Percentiles rank a stretch among this genome's conserved stretches.
These are phyloP conservation scores for Trichosporon sp. DNA, from an alignment of 1,284 basidiomycete species.

Conservation along the genomic window DNA sequence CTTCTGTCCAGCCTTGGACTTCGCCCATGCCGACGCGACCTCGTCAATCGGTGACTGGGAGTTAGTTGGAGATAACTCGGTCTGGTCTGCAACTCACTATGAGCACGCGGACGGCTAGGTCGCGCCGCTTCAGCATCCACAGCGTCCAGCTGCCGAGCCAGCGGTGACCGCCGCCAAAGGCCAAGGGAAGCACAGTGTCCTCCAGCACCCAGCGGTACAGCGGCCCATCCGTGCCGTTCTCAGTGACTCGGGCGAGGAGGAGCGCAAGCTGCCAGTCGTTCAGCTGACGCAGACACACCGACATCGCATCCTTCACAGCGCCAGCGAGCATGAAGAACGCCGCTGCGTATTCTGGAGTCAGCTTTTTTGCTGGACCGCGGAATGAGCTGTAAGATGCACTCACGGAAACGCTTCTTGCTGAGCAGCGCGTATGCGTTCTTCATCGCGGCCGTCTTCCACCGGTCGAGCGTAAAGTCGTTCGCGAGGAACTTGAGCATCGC, in stretches of 20 bases:
- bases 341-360: constrained; percentile 75
- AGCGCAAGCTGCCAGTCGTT: constrained; percentile 85
- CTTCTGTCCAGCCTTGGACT: background rate
- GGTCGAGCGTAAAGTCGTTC: constrained; percentile 78
- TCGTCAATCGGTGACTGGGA: constrained; percentile 38
- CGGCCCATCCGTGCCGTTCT: constrained; percentile 63
- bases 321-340: constrained; percentile 94
- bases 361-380: background rate
- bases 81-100: constrained; percentile 24
- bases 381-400: constrained; percentile 32
- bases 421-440: constrained; percentile 96
- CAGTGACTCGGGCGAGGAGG: constrained; percentile 74
- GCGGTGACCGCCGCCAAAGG: constrained; percentile 78
- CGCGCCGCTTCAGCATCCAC: constrained; percentile 77
- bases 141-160: constrained; percentile 98
- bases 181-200: constrained; percentile 70
- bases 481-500: constrained; percentile 87
- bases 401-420: constrained; percentile 86
- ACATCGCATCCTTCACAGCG: constrained; percentile 82
- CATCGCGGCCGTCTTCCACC: constrained; percentile 87
- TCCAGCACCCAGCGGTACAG: constrained; percentile 66
- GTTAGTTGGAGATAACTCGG: background rate
- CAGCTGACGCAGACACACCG: constrained; percentile 81
- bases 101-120: constrained; percentile 63
- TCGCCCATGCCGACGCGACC: constrained; percentile 26